Evolutionary conservation across 2,329 filamentous ascomycete genomes (phyloP).

Genomic region (Nemania serpens): DNA sequence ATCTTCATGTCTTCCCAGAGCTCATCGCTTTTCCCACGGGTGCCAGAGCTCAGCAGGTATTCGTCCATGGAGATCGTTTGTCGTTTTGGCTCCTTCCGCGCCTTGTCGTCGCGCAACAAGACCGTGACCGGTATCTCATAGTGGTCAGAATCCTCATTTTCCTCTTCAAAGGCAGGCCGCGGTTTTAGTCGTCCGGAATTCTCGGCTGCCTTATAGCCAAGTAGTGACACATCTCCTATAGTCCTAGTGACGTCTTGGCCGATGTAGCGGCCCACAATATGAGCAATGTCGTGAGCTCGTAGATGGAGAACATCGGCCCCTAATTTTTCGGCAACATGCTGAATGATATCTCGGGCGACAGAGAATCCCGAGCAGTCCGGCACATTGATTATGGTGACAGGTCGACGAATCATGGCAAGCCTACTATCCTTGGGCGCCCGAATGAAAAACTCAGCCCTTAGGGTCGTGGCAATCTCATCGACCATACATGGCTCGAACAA

Average conservation of each 20-base stretch:
- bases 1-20: slow-evolving; percentile 68
- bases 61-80: slow-evolving; percentile 49
- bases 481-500: slow-evolving; percentile 30
- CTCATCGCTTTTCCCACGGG: slow-evolving; percentile 46
- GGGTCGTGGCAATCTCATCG: slow-evolving; percentile 32
- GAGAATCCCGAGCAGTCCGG: slow-evolving; percentile 34
- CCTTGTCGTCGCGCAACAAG: slow-evolving; percentile 28
- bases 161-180: slow-evolving; percentile 17
- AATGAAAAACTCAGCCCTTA: slow-evolving; percentile 36
- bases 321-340: slow-evolving; percentile 64
- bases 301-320: slow-evolving; percentile 70
- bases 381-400: slow-evolving; percentile 37
- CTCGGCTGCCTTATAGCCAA: slow-evolving; percentile 62
- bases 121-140: slow-evolving; percentile 22
- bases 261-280: slow-evolving; percentile 71
- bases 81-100: slow-evolving; percentile 34
- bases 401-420: slow-evolving; percentile 35
- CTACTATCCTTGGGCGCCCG: slow-evolving; percentile 34
- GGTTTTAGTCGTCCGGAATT: slow-evolving; percentile 52
- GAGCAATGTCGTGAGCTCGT: slow-evolving; percentile 70
- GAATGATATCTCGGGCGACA: slow-evolving; percentile 45
- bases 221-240: slow-evolving; percentile 53
- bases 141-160: slow-evolving; percentile 20
- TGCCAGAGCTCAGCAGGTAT: slow-evolving; percentile 47
- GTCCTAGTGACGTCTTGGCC: slow-evolving; percentile 60